Conservation (phyloP, 768 basidiomycete genomes). For the Albatrellus ellisii region DNA sequence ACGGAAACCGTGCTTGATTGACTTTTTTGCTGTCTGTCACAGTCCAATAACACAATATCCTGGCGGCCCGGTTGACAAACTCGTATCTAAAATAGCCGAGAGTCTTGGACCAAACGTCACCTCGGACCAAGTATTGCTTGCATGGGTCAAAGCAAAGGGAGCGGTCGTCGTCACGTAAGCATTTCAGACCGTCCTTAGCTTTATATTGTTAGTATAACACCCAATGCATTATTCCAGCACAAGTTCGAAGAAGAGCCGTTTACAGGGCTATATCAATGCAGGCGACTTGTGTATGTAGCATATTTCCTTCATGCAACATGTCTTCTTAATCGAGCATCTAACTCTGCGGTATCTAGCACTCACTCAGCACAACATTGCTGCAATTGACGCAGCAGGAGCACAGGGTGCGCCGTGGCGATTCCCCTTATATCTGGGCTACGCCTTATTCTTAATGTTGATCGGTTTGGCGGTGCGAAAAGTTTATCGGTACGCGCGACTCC, state of each 20-base stretch:
- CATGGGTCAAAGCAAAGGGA: slow-evolving; percentile 61
- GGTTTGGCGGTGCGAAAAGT: no score
- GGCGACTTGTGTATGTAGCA: slow-evolving; percentile 43
- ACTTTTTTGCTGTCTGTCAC: slow-evolving; percentile 1
- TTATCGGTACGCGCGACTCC: no score
- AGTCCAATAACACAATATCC: slow-evolving; percentile 48
- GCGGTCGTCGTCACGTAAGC: slow-evolving; percentile 49
- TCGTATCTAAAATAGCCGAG: slow-evolving; percentile 38
- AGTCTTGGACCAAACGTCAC: slow-evolving; percentile 36
- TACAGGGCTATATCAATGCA: slow-evolving; percentile 55
- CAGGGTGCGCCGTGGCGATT: slow-evolving; percentile 24
- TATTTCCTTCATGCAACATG: not conserved
- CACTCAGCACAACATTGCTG: slow-evolving; percentile 34
- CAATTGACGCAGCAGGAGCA: slow-evolving; percentile 45
- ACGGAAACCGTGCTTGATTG: no score
- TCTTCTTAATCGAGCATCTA: not conserved
- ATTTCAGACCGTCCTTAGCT: not conserved
- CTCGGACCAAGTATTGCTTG: slow-evolving; percentile 55
- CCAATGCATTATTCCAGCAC: slow-evolving; percentile 24
- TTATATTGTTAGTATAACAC: not conserved
- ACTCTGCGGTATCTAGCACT: slow-evolving; percentile 25
- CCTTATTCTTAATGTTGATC: no score
- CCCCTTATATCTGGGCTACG: no score
- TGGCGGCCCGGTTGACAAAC: slow-evolving; percentile 52
- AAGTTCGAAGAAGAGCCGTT: slow-evolving; percentile 50